Base-by-base conservation (phyloP, 2,329 filamentous ascomycete genomes). In the Ceratocystis destructans region DNA sequence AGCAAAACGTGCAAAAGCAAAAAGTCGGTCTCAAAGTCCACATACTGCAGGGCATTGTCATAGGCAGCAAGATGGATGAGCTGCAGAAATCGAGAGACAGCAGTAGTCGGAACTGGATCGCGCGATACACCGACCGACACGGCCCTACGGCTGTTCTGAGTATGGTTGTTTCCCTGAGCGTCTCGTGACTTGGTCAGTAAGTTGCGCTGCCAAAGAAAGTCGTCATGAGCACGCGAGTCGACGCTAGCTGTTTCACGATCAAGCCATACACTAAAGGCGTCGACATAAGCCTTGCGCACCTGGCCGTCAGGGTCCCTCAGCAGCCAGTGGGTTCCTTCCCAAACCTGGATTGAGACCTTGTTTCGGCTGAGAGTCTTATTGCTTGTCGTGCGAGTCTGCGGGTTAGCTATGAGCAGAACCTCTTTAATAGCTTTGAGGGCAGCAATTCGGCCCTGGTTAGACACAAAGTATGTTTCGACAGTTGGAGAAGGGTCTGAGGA, bases 321-420 rank as follows among this genome's bases (percentile, higher is more conserved):
- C 57, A 97, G 83, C 89, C 90, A 96, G 69, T 96, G 90, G 0
- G 92, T 96, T n/a, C 90, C 90, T 75, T 97, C 92, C 94, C 94
- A 99, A 0, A 92, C 88, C 65, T 88, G 83, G 7, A 96, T 80
- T 0, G 89, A 86, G 0, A 95, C 89, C 50, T 81, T 84, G 73
- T 87, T 89, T 69, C 91, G 83, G 5, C 85, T 84, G 64, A 94
- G 82, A 37, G 83, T 83, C 64, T 79, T 81, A 73, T 80, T 85
- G 70, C 81, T 82, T 70, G 78, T 80, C 68, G 81, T 77, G 70
- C 81, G 84, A 25, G 80, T 82, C 70, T 81, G 82, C 53, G 82
- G 82, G 72, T 95, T 96, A 2, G 93, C 91, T 25, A 95, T 87
- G 22, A 87, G 77, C 22, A 99, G 78, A 66, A 96, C 91, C 48